These are phyloP conservation scores for Suillus placidus DNA, from an alignment of 768 basidiomycete genomes.

Conservation along the genomic window DNA sequence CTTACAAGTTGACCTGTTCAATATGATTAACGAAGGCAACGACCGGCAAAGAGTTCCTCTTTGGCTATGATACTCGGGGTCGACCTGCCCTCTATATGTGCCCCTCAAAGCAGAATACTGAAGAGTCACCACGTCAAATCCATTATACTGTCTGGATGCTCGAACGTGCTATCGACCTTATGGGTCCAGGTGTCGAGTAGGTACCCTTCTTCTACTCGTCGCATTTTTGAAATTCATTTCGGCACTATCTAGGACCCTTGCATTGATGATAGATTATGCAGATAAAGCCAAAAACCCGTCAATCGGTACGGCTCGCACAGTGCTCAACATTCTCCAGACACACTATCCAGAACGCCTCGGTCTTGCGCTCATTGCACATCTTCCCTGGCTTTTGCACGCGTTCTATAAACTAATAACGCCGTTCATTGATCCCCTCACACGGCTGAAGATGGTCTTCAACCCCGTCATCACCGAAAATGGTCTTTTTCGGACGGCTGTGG, in stretches of 20 bases:
- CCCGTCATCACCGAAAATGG: constrained; percentile 40
- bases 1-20: background rate
- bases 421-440: constrained; percentile 83
- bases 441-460: constrained; percentile 76
- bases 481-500: constrained; percentile 29
- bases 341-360: constrained; percentile 91
- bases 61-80: constrained; percentile 70
- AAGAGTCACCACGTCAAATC: constrained; percentile 66
- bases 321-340: constrained; percentile 69
- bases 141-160: constrained; percentile 77
- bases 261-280: constrained; percentile 76
- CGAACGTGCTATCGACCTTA: constrained; percentile 75
- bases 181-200: constrained; percentile 82
- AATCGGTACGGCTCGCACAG: constrained; percentile 39
- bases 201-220: constrained; percentile 23
- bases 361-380: constrained; percentile 68
- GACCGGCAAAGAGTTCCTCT: constrained; percentile 81
- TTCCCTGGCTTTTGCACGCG: constrained; percentile 75
- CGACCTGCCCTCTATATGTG: constrained; percentile 73
- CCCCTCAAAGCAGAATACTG: constrained; percentile 77
- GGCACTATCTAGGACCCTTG: constrained; percentile 52
- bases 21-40: constrained; percentile 48
- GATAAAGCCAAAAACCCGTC: constrained; percentile 66
- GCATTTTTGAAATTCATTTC: background rate
- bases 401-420: constrained; percentile 82